phyloP scores from a whole-genome alignment of 2,329 filamentous ascomycete species.

The Diatrype stigma region DNA sequence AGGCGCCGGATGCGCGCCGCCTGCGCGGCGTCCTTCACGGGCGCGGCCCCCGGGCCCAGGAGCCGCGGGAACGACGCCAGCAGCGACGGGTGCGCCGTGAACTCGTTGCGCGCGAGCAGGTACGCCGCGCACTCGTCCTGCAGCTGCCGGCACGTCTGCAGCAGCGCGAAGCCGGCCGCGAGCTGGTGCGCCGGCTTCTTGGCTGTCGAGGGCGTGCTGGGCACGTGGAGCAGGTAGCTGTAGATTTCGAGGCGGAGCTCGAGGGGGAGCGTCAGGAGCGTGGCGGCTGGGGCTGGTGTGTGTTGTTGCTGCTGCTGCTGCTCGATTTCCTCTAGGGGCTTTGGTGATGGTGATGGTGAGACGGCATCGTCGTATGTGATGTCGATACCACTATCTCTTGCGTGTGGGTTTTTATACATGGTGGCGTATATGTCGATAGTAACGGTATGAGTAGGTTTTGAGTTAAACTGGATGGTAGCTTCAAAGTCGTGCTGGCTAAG shows the following conservation, averaged over 20 bases:
- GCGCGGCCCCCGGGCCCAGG: conserved; percentile 21
- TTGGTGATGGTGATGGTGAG: background rate
- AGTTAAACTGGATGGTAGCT: too few species aligned
- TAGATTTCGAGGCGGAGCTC: conserved; percentile 47
- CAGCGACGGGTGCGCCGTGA: conserved; percentile 36
- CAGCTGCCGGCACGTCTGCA: conserved; percentile 36
- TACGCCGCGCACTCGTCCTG: conserved; percentile 37
- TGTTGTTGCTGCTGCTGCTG: background rate
- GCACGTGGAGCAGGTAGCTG: conserved; percentile 36
- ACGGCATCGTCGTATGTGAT: background rate
- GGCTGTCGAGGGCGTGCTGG: conserved; percentile 5
- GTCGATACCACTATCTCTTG: background rate
- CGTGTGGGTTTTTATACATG: background rate
- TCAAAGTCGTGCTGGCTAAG: too few species aligned
- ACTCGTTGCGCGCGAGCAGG: conserved; percentile 41
- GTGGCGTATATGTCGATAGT: too few species aligned
- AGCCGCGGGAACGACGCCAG: conserved; percentile 40
- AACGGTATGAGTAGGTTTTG: too few species aligned
- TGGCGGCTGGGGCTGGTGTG: conserved; percentile 1
- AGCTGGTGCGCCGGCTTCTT: conserved; percentile 9
- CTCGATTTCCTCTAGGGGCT: background rate
- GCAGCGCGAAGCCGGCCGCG: conserved; percentile 35
- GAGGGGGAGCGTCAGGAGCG: conserved; percentile 37
- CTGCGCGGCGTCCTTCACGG: conserved; percentile 19
- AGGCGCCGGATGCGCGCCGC: conserved; percentile 33